phyloP scores from a whole-genome alignment of 805 yeast species.

The Kodamaea hsintzibuensis region DNA sequence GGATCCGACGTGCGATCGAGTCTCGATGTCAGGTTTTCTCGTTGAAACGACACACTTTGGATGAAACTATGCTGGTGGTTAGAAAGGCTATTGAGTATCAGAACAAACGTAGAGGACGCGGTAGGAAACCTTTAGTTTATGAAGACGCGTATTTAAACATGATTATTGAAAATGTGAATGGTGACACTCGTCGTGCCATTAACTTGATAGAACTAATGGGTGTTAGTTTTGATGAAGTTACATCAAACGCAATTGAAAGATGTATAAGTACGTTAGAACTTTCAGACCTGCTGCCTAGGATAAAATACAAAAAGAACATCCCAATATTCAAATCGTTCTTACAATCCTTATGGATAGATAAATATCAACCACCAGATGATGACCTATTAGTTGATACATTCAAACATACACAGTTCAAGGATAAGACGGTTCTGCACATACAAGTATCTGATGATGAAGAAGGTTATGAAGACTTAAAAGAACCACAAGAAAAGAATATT shows the following conservation, averaged over 20 bases:
- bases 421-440: constrained; percentile 25
- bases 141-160: constrained; percentile 14
- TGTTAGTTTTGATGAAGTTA: background rate
- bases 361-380: constrained; percentile 5
- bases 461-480: constrained; percentile 13
- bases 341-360: constrained; percentile 10
- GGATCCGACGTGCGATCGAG: constrained; percentile 75
- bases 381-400: constrained; percentile 18
- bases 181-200: constrained; percentile 38
- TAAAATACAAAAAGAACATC: constrained; percentile 18
- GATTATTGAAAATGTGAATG: constrained; percentile 21
- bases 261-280: constrained; percentile 1
- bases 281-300: constrained; percentile 16
- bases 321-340: constrained; percentile 11
- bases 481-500: constrained; percentile 7
- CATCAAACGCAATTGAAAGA: background rate
- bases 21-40: constrained; percentile 84
- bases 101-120: constrained; percentile 25
- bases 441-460: constrained; percentile 27
- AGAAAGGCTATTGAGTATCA: constrained; percentile 53
- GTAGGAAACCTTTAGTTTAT: background rate
- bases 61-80: constrained; percentile 55
- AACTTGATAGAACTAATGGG: constrained; percentile 31
- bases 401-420: constrained; percentile 11
- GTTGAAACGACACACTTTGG: constrained; percentile 50